Base-by-base conservation (phyloP, 768 basidiomycete genomes). In the Suillus variegatus region DNA sequence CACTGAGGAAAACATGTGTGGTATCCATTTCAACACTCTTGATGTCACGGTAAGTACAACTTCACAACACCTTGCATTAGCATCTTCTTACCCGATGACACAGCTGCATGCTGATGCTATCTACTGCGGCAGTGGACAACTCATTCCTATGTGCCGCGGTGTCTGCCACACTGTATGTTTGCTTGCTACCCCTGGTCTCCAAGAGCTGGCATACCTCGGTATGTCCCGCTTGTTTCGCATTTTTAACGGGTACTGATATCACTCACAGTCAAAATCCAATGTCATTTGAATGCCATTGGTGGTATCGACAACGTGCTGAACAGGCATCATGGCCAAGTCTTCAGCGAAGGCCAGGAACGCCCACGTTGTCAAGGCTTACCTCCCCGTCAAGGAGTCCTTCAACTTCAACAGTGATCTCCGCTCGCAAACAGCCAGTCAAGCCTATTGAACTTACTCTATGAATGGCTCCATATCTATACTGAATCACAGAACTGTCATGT, bases 1-100 rank as follows among this genome's bases (percentile, higher is more conserved):
- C 74, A 89, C 90, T 63, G 97, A 99, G 76, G 97, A 99, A 86
- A 94, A 92, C 79, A 97, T 99, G 96, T 95, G 97, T 83, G 96
- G 96, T 82, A 86, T 97, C 73, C 94, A 97, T 68, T 83, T 95
- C 83, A 99, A 99, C 83, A 84, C 98, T 66, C 83, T 97, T 68
- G 95, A 97, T 87, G 96, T 97, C 66, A 95, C 94, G 68, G 94
- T 93, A 80, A 69, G 88, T 80, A 54, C 40, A 72, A 28, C 68
- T 46, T 43, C 20, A 40, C 54, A 18, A 55, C 13, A 46, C 12
- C 10, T 7, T 62, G 13, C 14, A 51, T 14, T 28, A 13, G 12
- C 22, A 9, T 47, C 64, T 28, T 64, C 56, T 57, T 36, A 49
- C 36, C n/a, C 32, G 4, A 58, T 55, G 5, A 49, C 51, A 67